Conservation (phyloP, 495 filamentous ascomycete genomes). For the Neurospora sp. region DNA sequence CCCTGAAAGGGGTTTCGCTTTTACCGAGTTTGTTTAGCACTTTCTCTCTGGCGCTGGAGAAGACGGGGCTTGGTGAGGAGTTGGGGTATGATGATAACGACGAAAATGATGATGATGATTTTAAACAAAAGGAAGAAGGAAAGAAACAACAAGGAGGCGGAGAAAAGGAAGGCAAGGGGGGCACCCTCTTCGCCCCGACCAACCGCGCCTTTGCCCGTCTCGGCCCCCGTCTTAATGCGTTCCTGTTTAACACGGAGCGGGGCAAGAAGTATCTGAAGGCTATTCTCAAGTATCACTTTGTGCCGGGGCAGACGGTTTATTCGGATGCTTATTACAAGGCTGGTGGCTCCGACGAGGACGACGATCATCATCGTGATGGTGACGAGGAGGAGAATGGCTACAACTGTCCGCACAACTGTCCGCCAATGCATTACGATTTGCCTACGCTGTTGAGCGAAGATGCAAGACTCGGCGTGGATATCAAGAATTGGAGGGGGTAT, state of each 20-base stretch:
- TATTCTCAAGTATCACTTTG: conserved; percentile 69
- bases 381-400: not conserved
- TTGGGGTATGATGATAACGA: not conserved
- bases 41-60: conserved; percentile 56
- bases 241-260: conserved; percentile 58
- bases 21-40: conserved; percentile 70
- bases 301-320: conserved; percentile 66
- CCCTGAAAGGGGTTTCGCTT: conserved; percentile 49
- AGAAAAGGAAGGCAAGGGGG: conserved; percentile 15
- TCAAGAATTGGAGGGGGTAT: conserved; percentile 51
- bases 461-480: conserved; percentile 49
- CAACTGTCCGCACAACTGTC: not conserved
- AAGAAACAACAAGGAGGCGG: not conserved
- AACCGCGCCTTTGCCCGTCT: conserved; percentile 68
- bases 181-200: conserved; percentile 65
- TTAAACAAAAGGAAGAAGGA: not conserved
- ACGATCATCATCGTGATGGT: too few species aligned
- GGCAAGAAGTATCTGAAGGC: conserved; percentile 64
- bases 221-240: conserved; percentile 58
- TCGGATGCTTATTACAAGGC: conserved; percentile 62
- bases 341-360: not conserved
- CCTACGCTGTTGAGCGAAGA: conserved; percentile 53
- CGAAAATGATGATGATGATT: not conserved
- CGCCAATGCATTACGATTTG: conserved; percentile 48
- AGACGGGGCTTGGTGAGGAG: conserved; percentile 50